These are phyloP conservation scores for Mucor mucedo DNA, from an alignment of 371 early-diverging fungal species.

Conservation along the genomic window DNA sequence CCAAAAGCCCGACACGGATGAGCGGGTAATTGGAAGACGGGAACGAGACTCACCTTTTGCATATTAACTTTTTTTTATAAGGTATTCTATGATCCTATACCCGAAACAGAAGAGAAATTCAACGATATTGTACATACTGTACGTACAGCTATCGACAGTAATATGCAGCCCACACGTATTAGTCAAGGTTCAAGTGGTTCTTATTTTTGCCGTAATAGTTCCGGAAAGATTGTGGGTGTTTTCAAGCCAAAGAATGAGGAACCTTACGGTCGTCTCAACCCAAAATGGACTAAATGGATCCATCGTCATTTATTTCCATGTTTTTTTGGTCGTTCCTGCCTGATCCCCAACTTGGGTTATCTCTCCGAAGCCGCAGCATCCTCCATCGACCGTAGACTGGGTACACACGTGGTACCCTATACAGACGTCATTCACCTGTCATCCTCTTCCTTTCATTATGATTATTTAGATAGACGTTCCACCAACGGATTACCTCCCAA, in stretches of 20 bases:
- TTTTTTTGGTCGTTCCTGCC: constrained; percentile 87
- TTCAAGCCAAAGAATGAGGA: constrained; percentile 96
- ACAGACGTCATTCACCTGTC: constrained; percentile 82
- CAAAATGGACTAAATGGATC: constrained; percentile 95
- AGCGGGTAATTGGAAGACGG: not conserved
- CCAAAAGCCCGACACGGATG: constrained; percentile 6
- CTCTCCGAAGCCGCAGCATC: constrained; percentile 88
- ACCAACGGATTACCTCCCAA: constrained; percentile 67
- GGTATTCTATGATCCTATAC: constrained; percentile 34
- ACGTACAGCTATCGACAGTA: constrained; percentile 67
- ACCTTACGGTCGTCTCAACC: constrained; percentile 89
- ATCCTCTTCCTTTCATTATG: constrained; percentile 82
- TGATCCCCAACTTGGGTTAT: constrained; percentile 91
- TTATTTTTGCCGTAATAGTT: constrained; percentile 80
- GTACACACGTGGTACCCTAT: constrained; percentile 81
- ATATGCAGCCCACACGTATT: constrained; percentile 73
- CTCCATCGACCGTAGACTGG: constrained; percentile 76
- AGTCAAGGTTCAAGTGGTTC: constrained; percentile 88
- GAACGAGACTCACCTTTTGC: too few species aligned
- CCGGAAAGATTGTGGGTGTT: constrained; percentile 83
- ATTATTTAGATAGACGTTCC: constrained; percentile 55
- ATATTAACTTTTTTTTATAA: not conserved
- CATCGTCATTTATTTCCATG: constrained; percentile 88
- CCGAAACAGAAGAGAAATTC: constrained; percentile 54
- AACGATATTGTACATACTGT: constrained; percentile 71